Conservation (phyloP, 768 basidiomycete genomes). For the Boletus reticulatus region DNA sequence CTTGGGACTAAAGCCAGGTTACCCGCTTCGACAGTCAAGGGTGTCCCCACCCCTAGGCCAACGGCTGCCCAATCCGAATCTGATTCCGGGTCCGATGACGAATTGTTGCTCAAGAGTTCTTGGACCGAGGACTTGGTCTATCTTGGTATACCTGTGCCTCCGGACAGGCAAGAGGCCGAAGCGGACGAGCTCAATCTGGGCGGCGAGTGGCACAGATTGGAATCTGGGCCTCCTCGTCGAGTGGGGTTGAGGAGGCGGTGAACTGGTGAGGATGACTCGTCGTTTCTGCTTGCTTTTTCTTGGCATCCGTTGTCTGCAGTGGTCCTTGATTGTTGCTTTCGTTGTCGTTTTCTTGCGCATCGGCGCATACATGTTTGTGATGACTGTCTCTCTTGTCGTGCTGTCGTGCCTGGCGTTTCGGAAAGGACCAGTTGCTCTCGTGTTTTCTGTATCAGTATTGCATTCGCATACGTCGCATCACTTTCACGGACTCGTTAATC, state of each 20-base stretch:
- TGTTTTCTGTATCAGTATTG: conserved; percentile 4
- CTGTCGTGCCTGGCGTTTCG: not conserved
- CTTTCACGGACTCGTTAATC: not conserved
- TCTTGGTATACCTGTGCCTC: conserved; percentile 16
- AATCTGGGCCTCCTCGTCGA: conserved; percentile 6
- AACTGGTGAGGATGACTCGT: not conserved
- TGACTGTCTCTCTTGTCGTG: not conserved
- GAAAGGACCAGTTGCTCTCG: not conserved
- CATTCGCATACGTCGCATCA: not conserved
- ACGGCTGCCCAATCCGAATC: conserved; percentile 2
- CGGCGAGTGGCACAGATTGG: conserved; percentile 8
- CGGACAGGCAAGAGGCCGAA: not conserved
- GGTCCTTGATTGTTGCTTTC: not conserved
- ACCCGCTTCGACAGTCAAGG: not conserved
- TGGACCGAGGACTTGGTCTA: conserved; percentile 25
- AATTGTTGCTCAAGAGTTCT: conserved; percentile 15
- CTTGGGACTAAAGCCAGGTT: conserved; percentile 10
- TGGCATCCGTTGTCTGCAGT: not conserved
- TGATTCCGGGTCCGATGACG: conserved; percentile 25
- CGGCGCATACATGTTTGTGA: not conserved
- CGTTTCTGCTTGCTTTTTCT: not conserved
- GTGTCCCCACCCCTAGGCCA: not conserved
- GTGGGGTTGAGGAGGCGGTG: conserved; percentile 10
- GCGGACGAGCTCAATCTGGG: conserved; percentile 32
- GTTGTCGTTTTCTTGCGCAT: conserved; percentile 5